Conservation (phyloP, 2,329 filamentous ascomycete genomes). For the Ceratocystis alfenasii region DNA sequence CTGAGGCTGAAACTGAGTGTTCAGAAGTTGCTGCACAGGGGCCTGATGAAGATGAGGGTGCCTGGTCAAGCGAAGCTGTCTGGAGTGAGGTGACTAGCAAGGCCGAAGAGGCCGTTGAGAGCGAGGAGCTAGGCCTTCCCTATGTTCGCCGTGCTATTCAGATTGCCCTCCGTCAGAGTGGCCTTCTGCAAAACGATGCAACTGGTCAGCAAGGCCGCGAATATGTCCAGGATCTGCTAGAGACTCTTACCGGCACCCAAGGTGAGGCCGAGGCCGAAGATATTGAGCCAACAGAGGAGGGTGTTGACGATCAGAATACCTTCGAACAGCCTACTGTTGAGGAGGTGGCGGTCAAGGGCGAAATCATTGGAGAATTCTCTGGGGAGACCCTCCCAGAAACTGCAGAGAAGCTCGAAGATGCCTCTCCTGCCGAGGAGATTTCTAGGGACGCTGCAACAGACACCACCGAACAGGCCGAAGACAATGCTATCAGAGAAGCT, state of each 20-base stretch:
- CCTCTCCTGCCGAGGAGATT: not conserved
- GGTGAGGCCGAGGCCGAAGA: conserved; percentile 13
- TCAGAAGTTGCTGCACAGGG: conserved; percentile 25
- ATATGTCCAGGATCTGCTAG: conserved; percentile 41
- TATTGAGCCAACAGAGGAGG: conserved; percentile 17
- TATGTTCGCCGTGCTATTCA: conserved; percentile 44
- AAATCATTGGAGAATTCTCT: conserved; percentile 14
- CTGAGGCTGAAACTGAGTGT: conserved; percentile 21
- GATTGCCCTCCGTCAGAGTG: conserved; percentile 43
- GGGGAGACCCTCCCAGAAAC: conserved; percentile 16
- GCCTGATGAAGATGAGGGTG: conserved; percentile 22
- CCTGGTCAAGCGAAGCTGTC: conserved; percentile 29
- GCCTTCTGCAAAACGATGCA: conserved; percentile 37
- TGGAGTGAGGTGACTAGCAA: conserved; percentile 45
- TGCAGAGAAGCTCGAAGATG: conserved; percentile 18
- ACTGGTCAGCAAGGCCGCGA: conserved; percentile 34
- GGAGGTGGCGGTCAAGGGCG: conserved; percentile 17
- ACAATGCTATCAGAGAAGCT: conserved; percentile 12
- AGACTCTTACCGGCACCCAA: conserved; percentile 34
- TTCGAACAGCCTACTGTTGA: conserved; percentile 2
- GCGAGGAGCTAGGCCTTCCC: conserved; percentile 42
- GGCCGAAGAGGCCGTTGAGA: conserved; percentile 46
- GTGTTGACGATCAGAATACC: not conserved
- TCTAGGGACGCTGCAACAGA: not conserved
- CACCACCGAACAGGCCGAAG: not conserved